Conservation (phyloP, 2,329 filamentous ascomycete genomes). For the Aspergillus eucalypticola region DNA sequence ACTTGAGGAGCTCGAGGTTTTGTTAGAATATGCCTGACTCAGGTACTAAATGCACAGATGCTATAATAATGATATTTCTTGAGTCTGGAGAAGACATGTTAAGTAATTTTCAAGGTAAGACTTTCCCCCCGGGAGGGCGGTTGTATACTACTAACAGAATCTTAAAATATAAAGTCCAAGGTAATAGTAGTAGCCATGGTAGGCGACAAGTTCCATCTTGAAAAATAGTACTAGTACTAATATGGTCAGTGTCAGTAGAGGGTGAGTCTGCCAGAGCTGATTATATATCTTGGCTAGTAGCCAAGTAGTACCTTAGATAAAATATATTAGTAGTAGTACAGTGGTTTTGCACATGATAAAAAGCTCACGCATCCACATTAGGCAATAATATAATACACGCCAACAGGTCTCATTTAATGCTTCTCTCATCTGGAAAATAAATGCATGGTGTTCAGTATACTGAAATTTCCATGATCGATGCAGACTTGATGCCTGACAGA, state of each 20-base stretch:
- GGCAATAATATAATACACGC: background rate
- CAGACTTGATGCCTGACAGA: background rate
- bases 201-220: too few relatives aligned
- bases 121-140: too few relatives aligned
- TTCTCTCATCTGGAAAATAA: background rate
- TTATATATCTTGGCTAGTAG: background rate
- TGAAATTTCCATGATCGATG: background rate
- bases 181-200: too few relatives aligned
- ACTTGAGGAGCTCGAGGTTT: background rate
- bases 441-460: background rate
- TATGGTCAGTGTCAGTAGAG: too few relatives aligned
- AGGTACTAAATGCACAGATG: background rate
- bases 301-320: background rate
- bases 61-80: background rate
- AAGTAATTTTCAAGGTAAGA: too few relatives aligned
- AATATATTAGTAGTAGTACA: background rate
- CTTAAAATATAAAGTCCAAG: too few relatives aligned
- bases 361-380: background rate
- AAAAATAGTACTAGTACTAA: too few relatives aligned
- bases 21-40: background rate
- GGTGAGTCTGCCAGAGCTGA: too few relatives aligned
- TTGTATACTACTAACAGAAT: too few relatives aligned
- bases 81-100: background rate
- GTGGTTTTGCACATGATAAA: background rate
- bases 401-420: background rate